Percentiles rank a stretch among this genome's conserved stretches.
Evolutionary conservation across 768 basidiomycete genomes (phyloP).

Genomic region (Rhodocollybia butyracea): DNA sequence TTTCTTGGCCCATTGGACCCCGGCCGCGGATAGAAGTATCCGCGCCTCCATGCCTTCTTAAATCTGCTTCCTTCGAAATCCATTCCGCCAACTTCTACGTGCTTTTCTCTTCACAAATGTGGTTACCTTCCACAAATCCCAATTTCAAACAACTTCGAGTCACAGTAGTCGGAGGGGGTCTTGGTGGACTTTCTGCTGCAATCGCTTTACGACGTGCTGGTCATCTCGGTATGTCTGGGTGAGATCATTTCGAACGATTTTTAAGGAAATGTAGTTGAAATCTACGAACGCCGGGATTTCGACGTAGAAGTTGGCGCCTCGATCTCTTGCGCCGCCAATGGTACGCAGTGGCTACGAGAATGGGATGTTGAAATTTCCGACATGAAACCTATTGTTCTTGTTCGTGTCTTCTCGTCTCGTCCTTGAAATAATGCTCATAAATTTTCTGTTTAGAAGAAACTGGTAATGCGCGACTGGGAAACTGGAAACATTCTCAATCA

Average conservation of each 20-base stretch:
- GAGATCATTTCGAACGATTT: neutral
- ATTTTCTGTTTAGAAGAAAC: slow-evolving; percentile 20
- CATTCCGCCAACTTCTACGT: too few species aligned
- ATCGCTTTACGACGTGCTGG: slow-evolving; percentile 20
- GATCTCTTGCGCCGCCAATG: slow-evolving; percentile 31
- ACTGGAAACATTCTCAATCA: slow-evolving; percentile 26
- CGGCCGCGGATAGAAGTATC: too few species aligned
- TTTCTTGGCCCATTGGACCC: too few species aligned
- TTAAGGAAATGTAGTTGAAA: slow-evolving; percentile 16
- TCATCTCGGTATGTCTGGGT: slow-evolving; percentile 12
- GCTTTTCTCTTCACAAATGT: too few species aligned
- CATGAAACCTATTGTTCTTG: slow-evolving; percentile 26
- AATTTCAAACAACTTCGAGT: slow-evolving; percentile 16
- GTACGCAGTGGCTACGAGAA: slow-evolving; percentile 29
- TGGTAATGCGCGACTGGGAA: slow-evolving; percentile 32
- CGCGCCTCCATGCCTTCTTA: too few species aligned
- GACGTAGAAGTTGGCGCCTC: slow-evolving; percentile 30
- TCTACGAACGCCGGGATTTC: slow-evolving; percentile 27
- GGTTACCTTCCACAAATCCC: slow-evolving; percentile 1
- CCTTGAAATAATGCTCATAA: neutral
- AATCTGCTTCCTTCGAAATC: too few species aligned
- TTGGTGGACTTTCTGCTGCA: slow-evolving; percentile 24
- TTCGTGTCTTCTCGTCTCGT: neutral
- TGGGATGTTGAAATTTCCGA: slow-evolving; percentile 28
- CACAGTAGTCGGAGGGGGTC: slow-evolving; percentile 18